Percentiles rank a stretch among this genome's conserved stretches.
Conservation (phyloP, 1,284 basidiomycete genomes). For the Takashimella tepidaria region DNA sequence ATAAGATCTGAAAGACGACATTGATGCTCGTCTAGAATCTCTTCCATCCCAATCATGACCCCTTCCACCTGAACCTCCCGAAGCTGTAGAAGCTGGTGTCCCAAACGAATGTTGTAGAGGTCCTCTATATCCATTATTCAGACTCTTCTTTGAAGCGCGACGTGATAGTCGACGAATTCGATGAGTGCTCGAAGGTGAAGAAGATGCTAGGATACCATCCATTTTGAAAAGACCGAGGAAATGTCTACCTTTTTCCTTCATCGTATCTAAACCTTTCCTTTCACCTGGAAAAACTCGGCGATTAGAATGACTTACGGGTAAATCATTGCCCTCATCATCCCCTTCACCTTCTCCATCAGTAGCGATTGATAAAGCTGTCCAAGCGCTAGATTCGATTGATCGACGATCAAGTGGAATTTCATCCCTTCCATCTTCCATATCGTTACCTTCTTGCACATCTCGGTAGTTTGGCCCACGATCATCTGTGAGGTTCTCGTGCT, state of each 20-base stretch:
- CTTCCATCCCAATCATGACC: background rate
- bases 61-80: background rate
- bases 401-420: background rate
- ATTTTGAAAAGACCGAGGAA: slow-evolving; percentile 35
- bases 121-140: slow-evolving; percentile 6
- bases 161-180: background rate
- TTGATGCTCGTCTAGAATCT: slow-evolving; percentile 18
- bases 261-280: background rate
- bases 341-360: background rate
- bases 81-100: background rate
- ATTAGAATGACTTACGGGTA: background rate
- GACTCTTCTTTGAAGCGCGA: slow-evolving; percentile 1
- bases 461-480: background rate
- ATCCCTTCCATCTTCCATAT: background rate
- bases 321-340: background rate
- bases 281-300: background rate
- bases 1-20: slow-evolving; percentile 21
- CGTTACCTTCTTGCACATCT: background rate
- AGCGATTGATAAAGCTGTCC: background rate
- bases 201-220: slow-evolving; percentile 25
- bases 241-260: slow-evolving; percentile 38
- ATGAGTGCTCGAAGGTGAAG: slow-evolving; percentile 5
- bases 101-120: slow-evolving; percentile 3
- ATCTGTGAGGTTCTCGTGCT: background rate
- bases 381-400: background rate